A percentile compares a stretch with the other conserved stretches of the same genome.
These are phyloP conservation scores for Candida broadrunensis DNA, from an alignment of 805 yeast species.

Conservation along the genomic window DNA sequence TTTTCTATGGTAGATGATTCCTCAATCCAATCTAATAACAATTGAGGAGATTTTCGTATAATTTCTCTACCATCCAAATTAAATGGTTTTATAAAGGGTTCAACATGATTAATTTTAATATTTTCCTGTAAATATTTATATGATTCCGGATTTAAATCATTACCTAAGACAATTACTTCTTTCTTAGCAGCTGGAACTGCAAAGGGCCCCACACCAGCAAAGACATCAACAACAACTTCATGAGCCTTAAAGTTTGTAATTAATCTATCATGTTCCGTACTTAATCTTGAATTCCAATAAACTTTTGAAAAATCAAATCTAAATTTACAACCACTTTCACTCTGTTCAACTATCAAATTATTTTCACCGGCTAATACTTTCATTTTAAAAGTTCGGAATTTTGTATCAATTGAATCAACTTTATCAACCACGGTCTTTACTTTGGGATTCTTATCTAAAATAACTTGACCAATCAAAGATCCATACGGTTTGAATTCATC, in stretches of 20 bases:
- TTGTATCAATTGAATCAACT: constrained; percentile 79
- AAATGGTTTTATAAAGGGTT: constrained; percentile 53
- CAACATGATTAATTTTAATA: constrained; percentile 60
- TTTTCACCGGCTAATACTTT: constrained; percentile 85
- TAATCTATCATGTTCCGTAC: constrained; percentile 88
- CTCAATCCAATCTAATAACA: constrained; percentile 47
- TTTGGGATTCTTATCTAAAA: constrained; percentile 80
- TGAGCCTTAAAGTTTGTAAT: constrained; percentile 59
- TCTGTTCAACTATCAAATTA: constrained; percentile 76
- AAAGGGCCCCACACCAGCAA: constrained; percentile 99
- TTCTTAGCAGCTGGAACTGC: constrained; percentile 94
- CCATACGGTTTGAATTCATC: constrained; percentile 85
- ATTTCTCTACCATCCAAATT: constrained; percentile 84
- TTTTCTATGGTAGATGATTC: constrained; percentile 29
- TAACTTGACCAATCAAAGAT: constrained; percentile 79
- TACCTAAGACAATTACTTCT: constrained; percentile 77
- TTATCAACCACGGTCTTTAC: constrained; percentile 91
- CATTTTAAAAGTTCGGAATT: constrained; percentile 91
- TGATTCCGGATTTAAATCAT: constrained; percentile 90
- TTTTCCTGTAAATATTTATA: constrained; percentile 68
- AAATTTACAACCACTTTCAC: constrained; percentile 82
- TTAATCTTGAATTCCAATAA: constrained; percentile 95
- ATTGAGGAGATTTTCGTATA: constrained; percentile 56
- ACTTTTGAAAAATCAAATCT: constrained; percentile 89
- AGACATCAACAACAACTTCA: constrained; percentile 86